phyloP scores from a whole-genome alignment of 129 eudicot genomes.

The Artemisia annua region DNA sequence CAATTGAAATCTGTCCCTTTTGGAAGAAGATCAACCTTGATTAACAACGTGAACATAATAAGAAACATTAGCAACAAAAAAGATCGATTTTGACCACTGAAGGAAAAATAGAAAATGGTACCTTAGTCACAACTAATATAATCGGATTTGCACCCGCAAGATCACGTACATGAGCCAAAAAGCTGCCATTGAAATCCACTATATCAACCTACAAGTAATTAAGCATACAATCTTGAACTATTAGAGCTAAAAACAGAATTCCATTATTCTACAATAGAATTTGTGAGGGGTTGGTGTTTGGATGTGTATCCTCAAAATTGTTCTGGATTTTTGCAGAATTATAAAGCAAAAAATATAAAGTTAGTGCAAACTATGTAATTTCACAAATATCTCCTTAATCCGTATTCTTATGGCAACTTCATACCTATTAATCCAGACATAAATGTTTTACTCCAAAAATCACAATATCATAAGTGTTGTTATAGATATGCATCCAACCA shows the following conservation, averaged over 20 bases:
- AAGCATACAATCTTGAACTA: constrained; percentile 20
- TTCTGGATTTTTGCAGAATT: neutral
- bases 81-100: constrained; percentile 14
- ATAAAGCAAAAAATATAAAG: neutral
- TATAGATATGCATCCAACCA: constrained; percentile 3
- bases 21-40: constrained; percentile 98
- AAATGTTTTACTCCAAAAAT: neutral
- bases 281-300: neutral
- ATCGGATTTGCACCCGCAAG: constrained; percentile 98
- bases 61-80: neutral
- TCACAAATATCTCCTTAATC: neutral
- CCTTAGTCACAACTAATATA: constrained; percentile 93
- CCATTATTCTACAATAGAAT: neutral
- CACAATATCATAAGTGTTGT: neutral
- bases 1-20: constrained; percentile 96
- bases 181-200: constrained; percentile 98
- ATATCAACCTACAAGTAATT: constrained; percentile 73
- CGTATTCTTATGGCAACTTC: neutral
- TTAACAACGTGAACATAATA: constrained; percentile 19
- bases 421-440: neutral
- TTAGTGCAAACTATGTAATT: neutral
- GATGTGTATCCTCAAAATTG: neutral
- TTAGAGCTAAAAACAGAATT: constrained; percentile 12
- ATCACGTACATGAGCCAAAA: constrained; percentile 90
- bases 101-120: constrained; percentile 13